These are phyloP conservation scores for Debaryomycetaceae sp. DNA, from an alignment of 1,139 yeast species.

Conservation along the genomic window DNA sequence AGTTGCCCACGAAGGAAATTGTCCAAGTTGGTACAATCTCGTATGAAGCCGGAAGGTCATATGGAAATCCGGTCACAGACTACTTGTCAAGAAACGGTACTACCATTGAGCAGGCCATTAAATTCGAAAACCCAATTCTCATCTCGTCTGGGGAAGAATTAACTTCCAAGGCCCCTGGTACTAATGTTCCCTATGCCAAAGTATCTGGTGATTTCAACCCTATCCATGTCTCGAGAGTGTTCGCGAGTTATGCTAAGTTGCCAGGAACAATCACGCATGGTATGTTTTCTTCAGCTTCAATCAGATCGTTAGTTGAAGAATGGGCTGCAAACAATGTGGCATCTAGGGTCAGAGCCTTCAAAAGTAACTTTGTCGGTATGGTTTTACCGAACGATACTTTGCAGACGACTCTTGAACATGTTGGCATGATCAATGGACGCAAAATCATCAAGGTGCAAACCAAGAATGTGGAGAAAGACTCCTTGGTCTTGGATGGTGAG, in stretches of 20 bases:
- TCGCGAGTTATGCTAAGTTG: constrained; percentile 86
- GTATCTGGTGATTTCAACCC: constrained; percentile 99
- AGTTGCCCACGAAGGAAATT: constrained; percentile 89
- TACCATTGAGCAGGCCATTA: constrained; percentile 89
- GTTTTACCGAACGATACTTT: constrained; percentile 92
- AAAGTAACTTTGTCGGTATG: constrained; percentile 91
- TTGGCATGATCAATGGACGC: constrained; percentile 99
- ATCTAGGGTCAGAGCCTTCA: constrained; percentile 91
- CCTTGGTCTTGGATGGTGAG: constrained; percentile 81
- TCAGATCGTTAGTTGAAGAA: constrained; percentile 91
- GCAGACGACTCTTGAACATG: constrained; percentile 85
- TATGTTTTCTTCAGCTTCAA: constrained; percentile 96
- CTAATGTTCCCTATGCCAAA: constrained; percentile 93
- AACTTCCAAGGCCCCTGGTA: constrained; percentile 71
- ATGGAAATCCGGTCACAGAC: constrained; percentile 96
- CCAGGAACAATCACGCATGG: constrained; percentile 99
- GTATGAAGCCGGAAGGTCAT: constrained; percentile 88
- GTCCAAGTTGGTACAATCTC: constrained; percentile 82
- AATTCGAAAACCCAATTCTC: constrained; percentile 88
- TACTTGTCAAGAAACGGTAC: constrained; percentile 88
- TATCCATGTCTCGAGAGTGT: constrained; percentile 93
- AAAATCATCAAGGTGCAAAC: constrained; percentile 93
- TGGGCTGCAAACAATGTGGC: constrained; percentile 99
- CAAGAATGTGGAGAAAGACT: constrained; percentile 72
- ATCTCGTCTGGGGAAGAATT: constrained; percentile 75